Conservation (phyloP, 495 filamentous ascomycete genomes). For the Parathielavia hyrcaniae region DNA sequence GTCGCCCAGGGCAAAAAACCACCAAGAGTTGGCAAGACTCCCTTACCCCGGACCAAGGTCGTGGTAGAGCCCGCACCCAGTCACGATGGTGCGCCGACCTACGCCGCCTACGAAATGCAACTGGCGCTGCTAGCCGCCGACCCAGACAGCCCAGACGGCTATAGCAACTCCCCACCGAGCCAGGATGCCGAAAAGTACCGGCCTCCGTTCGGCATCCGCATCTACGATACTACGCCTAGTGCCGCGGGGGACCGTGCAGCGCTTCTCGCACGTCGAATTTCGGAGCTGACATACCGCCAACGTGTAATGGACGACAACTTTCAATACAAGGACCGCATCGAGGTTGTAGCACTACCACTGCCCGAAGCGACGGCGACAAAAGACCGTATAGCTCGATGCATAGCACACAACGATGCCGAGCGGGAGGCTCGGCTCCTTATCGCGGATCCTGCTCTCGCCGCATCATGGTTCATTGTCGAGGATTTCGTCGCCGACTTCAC, state of each 20-base stretch:
- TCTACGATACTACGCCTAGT: constrained; percentile 7
- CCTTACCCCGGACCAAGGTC: background rate
- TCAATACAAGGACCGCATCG: constrained; percentile 1
- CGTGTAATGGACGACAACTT: background rate
- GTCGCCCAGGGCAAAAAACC: background rate
- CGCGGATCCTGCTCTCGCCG: background rate
- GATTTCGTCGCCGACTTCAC: background rate
- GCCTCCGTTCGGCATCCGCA: constrained; percentile 6
- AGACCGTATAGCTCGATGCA: background rate
- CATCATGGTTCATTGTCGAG: constrained; percentile 7
- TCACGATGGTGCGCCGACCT: constrained; percentile 7
- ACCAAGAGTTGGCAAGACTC: background rate
- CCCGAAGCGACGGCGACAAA: background rate
- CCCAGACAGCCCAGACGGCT: background rate
- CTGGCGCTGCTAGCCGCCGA: background rate
- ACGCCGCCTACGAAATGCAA: constrained; percentile 1
- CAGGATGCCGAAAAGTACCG: background rate
- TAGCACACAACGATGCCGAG: constrained; percentile 3
- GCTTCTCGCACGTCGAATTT: constrained; percentile 2
- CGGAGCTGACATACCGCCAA: background rate
- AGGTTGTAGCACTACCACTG: background rate
- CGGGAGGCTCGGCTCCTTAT: background rate
- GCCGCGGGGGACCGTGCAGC: background rate
- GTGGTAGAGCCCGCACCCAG: constrained; percentile 8
- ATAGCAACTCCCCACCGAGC: constrained; percentile 1